A percentile compares a stretch with the other conserved stretches of the same genome.
Conservation (phyloP, 441 rosid species). For the Syzygium malaccense region DNA sequence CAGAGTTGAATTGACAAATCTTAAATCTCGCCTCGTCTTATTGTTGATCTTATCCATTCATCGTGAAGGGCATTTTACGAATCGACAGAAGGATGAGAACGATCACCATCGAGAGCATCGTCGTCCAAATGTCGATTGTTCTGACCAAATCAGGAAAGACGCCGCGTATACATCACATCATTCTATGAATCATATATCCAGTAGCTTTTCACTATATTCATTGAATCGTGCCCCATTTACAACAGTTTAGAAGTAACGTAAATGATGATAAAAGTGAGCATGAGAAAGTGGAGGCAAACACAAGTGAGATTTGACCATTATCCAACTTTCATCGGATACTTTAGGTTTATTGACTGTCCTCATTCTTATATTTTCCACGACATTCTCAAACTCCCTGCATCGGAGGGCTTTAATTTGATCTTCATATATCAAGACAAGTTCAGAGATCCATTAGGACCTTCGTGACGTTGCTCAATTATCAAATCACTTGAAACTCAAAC, state of each 20-base stretch:
- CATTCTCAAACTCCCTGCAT: too few species aligned
- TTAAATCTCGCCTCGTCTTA: neutral
- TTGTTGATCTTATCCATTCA: neutral
- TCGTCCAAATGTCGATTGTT: neutral
- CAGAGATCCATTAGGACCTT: too few species aligned
- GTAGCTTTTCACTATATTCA: neutral
- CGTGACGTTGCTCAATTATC: too few species aligned
- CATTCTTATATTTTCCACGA: too few species aligned
- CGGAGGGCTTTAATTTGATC: too few species aligned
- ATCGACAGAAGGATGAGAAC: neutral
- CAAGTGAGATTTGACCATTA: too few species aligned
- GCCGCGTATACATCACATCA: neutral
- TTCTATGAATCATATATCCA: neutral
- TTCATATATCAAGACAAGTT: too few species aligned
- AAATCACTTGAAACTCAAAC: too few species aligned
- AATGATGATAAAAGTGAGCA: neutral
- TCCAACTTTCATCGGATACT: too few species aligned
- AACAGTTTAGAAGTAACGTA: neutral
- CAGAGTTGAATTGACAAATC: neutral
- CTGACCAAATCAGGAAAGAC: neutral
- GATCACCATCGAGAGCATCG: fast-evolving
- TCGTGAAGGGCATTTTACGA: neutral
- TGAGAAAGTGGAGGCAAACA: too few species aligned
- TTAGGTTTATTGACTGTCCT: too few species aligned
- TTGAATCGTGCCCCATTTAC: neutral